Evolutionary conservation across 1,284 basidiomycete species (phyloP).

Genomic region (Golubevia pallescens): DNA sequence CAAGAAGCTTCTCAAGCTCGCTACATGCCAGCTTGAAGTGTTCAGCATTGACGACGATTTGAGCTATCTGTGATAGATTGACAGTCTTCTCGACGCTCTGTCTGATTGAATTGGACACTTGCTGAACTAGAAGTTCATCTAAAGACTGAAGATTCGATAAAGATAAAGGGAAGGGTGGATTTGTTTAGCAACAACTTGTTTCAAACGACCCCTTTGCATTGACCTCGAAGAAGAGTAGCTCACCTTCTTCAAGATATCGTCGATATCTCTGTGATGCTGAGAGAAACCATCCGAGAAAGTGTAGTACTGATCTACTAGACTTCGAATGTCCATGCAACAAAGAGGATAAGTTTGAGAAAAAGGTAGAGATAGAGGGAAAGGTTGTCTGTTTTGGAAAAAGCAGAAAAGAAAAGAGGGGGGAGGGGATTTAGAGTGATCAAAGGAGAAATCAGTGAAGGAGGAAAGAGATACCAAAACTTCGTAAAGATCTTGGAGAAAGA

Average conservation of each 20-base stretch:
- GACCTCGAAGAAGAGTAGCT: neutral
- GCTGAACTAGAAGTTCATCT: constrained; percentile 80
- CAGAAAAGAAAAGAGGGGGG: neutral
- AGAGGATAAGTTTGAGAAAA: constrained; percentile 95
- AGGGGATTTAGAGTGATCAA: no score
- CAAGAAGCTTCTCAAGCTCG: constrained; percentile 86
- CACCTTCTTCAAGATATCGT: constrained; percentile 87
- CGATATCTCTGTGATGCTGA: constrained; percentile 88
- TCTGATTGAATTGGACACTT: constrained; percentile 80
- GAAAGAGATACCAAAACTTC: neutral
- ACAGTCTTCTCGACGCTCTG: constrained; percentile 74
- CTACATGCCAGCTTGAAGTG: constrained; percentile 85
- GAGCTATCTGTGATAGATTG: constrained; percentile 90
- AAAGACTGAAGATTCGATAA: constrained; percentile 76
- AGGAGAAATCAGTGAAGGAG: no score
- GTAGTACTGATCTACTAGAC: constrained; percentile 94
- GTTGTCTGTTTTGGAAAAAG: constrained; percentile 67
- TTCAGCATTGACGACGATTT: constrained; percentile 90
- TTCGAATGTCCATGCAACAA: constrained; percentile 93
- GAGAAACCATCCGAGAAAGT: constrained; percentile 93
- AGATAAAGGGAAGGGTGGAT: no score
- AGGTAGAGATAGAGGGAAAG: constrained; percentile 79
- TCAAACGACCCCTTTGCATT: no score
- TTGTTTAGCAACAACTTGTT: no score
- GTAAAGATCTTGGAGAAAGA: neutral